Evolutionary conservation across 2,329 filamentous ascomycete genomes (phyloP).

Genomic region (Blumeria hordei): DNA sequence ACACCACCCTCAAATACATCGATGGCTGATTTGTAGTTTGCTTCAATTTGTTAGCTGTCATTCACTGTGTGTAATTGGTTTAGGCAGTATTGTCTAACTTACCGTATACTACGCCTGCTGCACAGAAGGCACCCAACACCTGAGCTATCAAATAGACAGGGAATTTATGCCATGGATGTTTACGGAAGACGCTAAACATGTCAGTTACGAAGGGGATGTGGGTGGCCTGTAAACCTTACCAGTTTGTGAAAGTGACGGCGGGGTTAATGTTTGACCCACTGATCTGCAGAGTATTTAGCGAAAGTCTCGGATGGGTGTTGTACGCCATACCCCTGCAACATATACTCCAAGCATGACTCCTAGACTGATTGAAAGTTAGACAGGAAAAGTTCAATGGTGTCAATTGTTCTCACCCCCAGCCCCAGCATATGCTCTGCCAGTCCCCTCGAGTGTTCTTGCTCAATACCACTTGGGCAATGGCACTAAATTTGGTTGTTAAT

Average conservation of each 20-base stretch:
- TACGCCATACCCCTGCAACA: constrained; percentile 23
- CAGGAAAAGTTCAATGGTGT: neutral
- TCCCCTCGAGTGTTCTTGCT: constrained; percentile 7
- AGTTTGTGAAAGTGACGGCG: constrained; percentile 45
- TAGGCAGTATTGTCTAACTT: neutral
- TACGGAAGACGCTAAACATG: constrained; percentile 26
- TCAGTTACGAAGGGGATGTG: neutral
- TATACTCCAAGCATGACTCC: constrained; percentile 52
- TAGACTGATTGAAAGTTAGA: constrained; percentile 19
- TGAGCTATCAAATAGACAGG: constrained; percentile 42
- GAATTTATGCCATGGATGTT: constrained; percentile 44
- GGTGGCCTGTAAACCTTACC: constrained; percentile 13
- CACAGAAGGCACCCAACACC: constrained; percentile 40
- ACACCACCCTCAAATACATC: constrained; percentile 38
- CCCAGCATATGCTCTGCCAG: constrained; percentile 14
- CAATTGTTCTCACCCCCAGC: constrained; percentile 10
- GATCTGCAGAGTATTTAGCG: constrained; percentile 2
- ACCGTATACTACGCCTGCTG: constrained; percentile 22
- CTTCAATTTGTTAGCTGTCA: constrained; percentile 10
- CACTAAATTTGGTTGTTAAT: constrained; percentile 1
- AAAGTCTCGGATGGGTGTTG: constrained; percentile 14
- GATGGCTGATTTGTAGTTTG: constrained; percentile 41
- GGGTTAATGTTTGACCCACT: constrained; percentile 43
- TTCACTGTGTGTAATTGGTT: neutral
- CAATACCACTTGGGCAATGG: constrained; percentile 44